These are phyloP conservation scores for Eutrema heterophyllum DNA, from an alignment of 345 rosid genomes.

Conservation along the genomic window DNA sequence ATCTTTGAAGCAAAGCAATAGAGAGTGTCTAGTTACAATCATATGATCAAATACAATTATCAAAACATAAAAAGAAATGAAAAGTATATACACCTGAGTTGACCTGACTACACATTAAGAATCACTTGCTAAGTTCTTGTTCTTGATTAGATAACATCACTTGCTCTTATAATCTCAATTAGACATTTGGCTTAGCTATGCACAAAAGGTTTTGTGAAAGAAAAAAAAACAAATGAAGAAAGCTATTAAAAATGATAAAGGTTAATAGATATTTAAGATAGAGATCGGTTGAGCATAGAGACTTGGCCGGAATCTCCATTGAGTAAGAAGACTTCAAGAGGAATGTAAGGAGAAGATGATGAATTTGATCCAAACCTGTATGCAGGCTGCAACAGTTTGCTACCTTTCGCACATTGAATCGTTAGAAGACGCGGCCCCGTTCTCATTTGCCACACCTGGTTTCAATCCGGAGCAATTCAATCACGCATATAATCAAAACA, in stretches of 20 bases:
- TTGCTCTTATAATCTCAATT: constrained; percentile 1
- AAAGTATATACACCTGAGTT: background rate
- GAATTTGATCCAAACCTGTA: constrained; percentile 71
- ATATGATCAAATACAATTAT: background rate
- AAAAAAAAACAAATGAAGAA: background rate
- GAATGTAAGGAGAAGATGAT: constrained; percentile 69
- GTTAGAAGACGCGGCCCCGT: constrained; percentile 79
- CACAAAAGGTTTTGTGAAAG: constrained; percentile 1
- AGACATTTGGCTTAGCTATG: constrained; percentile 11
- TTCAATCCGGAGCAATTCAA: background rate
- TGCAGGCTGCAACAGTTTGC: constrained; percentile 77
- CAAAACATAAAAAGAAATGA: background rate
- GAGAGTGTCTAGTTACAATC: background rate
- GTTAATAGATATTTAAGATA: constrained; percentile 27
- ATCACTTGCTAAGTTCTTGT: background rate
- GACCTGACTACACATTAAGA: background rate
- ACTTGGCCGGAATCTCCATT: constrained; percentile 88
- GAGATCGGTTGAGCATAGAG: constrained; percentile 63
- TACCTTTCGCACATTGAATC: constrained; percentile 66
- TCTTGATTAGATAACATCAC: background rate
- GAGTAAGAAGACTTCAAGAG: constrained; percentile 75
- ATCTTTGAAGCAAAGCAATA: constrained; percentile 20
- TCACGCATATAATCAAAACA: background rate
- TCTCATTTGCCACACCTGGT: constrained; percentile 99
- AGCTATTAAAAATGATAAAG: background rate